Evolutionary conservation across 768 basidiomycete species (phyloP), one percentile per base, ranked within the genome.

Genomic region (Phanerochaete carnosa): DNA sequence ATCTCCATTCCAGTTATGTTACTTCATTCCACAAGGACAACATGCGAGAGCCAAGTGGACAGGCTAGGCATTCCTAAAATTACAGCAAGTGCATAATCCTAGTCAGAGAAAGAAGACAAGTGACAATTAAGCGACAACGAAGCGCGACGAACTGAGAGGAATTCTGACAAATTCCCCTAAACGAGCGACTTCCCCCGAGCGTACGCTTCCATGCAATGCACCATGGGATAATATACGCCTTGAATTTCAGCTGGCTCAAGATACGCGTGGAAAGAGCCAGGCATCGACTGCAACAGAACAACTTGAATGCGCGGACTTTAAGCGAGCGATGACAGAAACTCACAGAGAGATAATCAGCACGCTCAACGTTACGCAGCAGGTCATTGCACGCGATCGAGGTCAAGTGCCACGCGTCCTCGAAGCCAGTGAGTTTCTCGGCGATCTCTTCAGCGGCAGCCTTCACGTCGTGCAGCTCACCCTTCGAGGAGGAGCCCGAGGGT

Each of bases 341-440:
- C 13, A 70, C 69, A 3, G 64, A 59, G 57, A 68, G 52, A 25
- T 37, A 52, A 29, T 57, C 52, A 1, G 70, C 70, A 58, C 69
- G 58, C 23, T 65, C 64, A 15, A 71, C 56, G 51, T 64, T 65
- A 29, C 62, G 53, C 28, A 56, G 60, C 23, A 71, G 62, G 32
- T 55, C 59, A 2, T 55, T 55, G 60, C 70, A 69, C 13, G 62
- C 62, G 13, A 71, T 56, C 16, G 61, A 58, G 1, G 66, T 64
- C 52, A 66, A 43, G 49, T 71, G 66, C 70, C 70, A 71, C n/a
- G 68, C 70, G 28, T 66, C 66, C 62, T 71, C 66, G 53, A 71
- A 71, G 23, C 62, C 65, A n/a, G 55, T 62, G 13, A 71, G 67
- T 52, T 63, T 64, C 30, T 64, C 59, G 11, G 16, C 45, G 35